These are phyloP conservation scores for Boletus speciosus DNA, from an alignment of 768 basidiomycete species.

Conservation along the genomic window DNA sequence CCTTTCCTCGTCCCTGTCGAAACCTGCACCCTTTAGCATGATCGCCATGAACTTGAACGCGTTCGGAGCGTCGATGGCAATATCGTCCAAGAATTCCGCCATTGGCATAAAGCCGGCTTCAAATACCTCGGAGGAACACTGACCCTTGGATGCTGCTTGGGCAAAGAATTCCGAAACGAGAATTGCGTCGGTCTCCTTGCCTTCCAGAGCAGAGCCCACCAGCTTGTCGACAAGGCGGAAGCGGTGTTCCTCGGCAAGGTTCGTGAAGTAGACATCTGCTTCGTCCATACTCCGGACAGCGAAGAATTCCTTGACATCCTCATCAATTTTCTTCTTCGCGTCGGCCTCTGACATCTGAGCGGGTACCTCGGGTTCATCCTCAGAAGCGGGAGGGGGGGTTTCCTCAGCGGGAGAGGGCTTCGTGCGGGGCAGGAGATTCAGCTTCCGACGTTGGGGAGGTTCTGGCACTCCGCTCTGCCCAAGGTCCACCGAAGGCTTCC, in stretches of 20 bases:
- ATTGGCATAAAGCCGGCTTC: conserved; percentile 70
- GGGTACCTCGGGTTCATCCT: conserved; percentile 45
- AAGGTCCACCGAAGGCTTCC: conserved; percentile 51
- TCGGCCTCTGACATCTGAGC: conserved; percentile 61
- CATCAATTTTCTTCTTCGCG: conserved; percentile 70
- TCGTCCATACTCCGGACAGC: conserved; percentile 80
- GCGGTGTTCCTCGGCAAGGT: conserved; percentile 63
- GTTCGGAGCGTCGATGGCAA: conserved; percentile 86
- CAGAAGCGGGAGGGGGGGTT: conserved; percentile 42
- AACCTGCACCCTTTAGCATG: conserved; percentile 65
- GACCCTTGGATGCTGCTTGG: conserved; percentile 54
- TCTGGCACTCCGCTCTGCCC: conserved; percentile 45
- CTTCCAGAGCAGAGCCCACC: conserved; percentile 68
- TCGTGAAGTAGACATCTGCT: conserved; percentile 82
- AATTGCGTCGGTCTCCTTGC: conserved; percentile 76
- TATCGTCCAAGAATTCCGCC: conserved; percentile 81
- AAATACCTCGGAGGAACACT: conserved; percentile 58
- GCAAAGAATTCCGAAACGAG: conserved; percentile 75
- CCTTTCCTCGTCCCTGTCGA: conserved; percentile 56
- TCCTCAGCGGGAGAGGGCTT: conserved; percentile 52
- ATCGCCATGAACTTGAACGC: conserved; percentile 74
- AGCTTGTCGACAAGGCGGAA: conserved; percentile 70
- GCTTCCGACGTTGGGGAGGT: conserved; percentile 57
- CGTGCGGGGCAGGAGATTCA: conserved; percentile 78
- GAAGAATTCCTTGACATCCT: conserved; percentile 86